Conservation (phyloP, 2,329 filamentous ascomycete species). For the Penicillium sp. region DNA sequence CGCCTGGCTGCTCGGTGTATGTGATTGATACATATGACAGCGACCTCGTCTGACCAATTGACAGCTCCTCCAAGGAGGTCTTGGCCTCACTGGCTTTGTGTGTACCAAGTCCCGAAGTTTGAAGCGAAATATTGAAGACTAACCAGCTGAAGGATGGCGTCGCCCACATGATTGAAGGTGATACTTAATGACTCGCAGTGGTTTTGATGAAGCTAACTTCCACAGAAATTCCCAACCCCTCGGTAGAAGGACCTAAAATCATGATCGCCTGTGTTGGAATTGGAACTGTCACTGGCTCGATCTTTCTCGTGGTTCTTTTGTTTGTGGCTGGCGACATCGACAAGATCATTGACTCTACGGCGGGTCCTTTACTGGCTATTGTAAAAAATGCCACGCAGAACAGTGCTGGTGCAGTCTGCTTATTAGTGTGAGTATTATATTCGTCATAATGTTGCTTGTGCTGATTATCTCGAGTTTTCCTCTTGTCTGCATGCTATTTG, state of each 20-base stretch:
- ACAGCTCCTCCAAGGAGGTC: conserved; percentile 46
- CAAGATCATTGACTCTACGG: conserved; percentile 50
- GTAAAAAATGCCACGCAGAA: conserved; percentile 57
- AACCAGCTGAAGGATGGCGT: conserved; percentile 30
- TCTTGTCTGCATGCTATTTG: conserved; percentile 30
- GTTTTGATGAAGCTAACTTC: neutral
- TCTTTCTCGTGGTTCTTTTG: conserved; percentile 58
- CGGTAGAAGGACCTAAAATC: conserved; percentile 57
- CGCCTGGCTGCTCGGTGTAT: conserved; percentile 42
- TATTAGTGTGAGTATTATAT: conserved; percentile 49
- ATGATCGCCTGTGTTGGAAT: conserved; percentile 62
- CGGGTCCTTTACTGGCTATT: conserved; percentile 58
- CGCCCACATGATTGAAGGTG: conserved; percentile 50
- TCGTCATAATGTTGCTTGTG: neutral
- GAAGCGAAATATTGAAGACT: conserved; percentile 1
- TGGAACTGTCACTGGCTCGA: conserved; percentile 56
- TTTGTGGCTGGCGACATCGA: conserved; percentile 58
- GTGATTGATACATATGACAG: conserved; percentile 6
- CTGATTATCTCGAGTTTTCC: conserved; percentile 26
- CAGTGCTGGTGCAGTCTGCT: conserved; percentile 56
- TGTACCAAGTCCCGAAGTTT: conserved; percentile 16
- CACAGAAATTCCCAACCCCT: conserved; percentile 39
- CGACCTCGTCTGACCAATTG: conserved; percentile 17
- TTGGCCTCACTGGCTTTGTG: conserved; percentile 52
- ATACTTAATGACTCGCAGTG: neutral